Conservation (phyloP, 1,139 yeast species). For the Pneumocystis canis region DNA sequence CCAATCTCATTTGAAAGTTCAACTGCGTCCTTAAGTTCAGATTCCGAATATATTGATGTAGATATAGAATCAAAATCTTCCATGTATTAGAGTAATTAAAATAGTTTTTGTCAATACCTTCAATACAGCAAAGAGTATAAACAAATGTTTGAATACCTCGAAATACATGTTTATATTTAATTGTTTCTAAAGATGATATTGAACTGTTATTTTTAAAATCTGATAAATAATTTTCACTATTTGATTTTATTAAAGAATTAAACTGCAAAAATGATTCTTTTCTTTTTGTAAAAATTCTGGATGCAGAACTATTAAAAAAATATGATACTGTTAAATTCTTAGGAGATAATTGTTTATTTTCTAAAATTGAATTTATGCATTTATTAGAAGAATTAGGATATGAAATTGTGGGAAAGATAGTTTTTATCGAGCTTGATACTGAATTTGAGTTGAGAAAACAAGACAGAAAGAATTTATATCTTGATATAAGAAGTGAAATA, state of each 20-base stretch:
- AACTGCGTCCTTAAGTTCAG: constrained; percentile 1
- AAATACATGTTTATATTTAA: neutral
- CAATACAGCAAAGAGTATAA: constrained; percentile 5
- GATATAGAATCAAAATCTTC: constrained; percentile 1
- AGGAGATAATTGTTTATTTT: neutral
- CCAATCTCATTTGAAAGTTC: constrained; percentile 7
- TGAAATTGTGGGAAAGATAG: neutral
- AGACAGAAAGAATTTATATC: neutral
- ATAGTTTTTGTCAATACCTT: constrained; percentile 1
- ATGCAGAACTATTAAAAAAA: neutral
- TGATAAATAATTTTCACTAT: neutral
- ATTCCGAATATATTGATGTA: constrained; percentile 3
- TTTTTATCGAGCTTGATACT: neutral
- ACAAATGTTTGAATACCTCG: neutral
- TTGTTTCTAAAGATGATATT: neutral
- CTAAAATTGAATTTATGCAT: neutral
- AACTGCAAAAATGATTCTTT: neutral
- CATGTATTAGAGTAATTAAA: neutral
- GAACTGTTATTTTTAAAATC: neutral
- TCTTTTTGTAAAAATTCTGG: neutral
- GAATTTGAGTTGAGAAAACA: neutral
- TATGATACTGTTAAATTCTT: neutral
- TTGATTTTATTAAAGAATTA: neutral
- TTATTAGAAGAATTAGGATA: neutral
- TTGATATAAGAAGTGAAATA: neutral